These are phyloP conservation scores for Malus sieversii DNA, from an alignment of 306 rosid species.

Conservation along the genomic window DNA sequence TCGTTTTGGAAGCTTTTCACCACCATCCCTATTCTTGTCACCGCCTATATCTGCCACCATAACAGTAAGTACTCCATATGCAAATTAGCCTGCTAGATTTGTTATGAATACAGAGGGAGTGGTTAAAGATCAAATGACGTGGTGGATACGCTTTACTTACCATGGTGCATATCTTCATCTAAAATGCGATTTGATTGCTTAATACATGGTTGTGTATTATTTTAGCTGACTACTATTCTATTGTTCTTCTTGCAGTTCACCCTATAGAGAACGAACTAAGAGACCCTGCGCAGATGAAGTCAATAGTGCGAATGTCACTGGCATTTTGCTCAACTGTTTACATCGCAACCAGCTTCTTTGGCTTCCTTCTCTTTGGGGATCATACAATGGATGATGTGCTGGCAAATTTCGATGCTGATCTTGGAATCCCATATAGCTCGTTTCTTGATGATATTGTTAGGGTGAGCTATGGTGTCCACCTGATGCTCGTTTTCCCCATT, in stretches of 20 bases:
- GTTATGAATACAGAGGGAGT: neutral
- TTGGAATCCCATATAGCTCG: constrained; percentile 53
- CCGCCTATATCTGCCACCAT: constrained; percentile 63
- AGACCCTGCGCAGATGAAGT: constrained; percentile 49
- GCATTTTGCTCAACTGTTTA: constrained; percentile 46
- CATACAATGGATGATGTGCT: constrained; percentile 59
- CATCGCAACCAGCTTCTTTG: constrained; percentile 53
- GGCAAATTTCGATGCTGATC: constrained; percentile 72
- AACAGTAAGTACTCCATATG: constrained; percentile 32
- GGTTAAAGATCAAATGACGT: neutral
- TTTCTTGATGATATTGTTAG: constrained; percentile 62
- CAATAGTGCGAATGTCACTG: constrained; percentile 43
- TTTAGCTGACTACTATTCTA: neutral
- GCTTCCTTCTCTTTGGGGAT: constrained; percentile 62
- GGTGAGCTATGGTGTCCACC: constrained; percentile 68
- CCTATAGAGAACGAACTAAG: constrained; percentile 54
- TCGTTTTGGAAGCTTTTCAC: constrained; percentile 70
- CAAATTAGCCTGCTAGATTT: neutral
- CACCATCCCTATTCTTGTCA: constrained; percentile 53
- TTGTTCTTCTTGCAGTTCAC: constrained; percentile 39
- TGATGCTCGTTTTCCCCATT: constrained; percentile 71
- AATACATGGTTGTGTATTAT: neutral
- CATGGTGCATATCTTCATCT: neutral
- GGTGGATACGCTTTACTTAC: neutral
- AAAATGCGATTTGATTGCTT: neutral